Evolutionary conservation across 495 filamentous ascomycete genomes (phyloP), one percentile per base, ranked within the genome.

Genomic region (Tuber microsphaerosporum): DNA sequence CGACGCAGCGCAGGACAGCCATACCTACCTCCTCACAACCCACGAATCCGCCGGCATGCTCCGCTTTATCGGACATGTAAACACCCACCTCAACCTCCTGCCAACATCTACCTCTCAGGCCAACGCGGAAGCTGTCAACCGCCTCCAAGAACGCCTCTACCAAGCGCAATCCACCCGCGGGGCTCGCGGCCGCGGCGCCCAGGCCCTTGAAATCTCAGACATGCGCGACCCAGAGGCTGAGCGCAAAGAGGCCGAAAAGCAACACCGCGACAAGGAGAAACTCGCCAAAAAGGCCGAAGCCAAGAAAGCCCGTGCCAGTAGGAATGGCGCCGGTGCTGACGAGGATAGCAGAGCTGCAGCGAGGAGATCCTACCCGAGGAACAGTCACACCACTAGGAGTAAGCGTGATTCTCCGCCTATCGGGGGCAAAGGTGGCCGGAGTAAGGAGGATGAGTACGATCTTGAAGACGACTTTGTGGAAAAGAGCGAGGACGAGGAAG

Each of bases 401-500:
- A 88, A 73, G 87, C 89, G 78, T 74, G 82, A 81, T 86, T 89
- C 74, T 85, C 87, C 83, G 84, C 87, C n/a, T 85, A 90, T 75
- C 85, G 88, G 44, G 84, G 88, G 75, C 84, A 88, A 43, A 85
- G 90, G 37, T 70, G 78, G 78, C 73, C 77, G 72, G 87, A 89
- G 85, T 7, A 85, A 86, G 71, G 90, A 93, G 79, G 91, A 93
- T 81, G 91, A 92, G 79, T 93, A 88, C 68, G 88, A 88, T 75
- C 84, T 88, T 71, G 88, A 89, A 48, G 89, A 90, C 76, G 86
- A 84, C 70, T 88, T 88, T 74, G 77, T 88, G 69, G 87, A 84
- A 45, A 74, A 75, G 2, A 84, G 82, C 26, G 85, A 89, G 61
- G 86, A 87, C 43, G 88, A 89, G 42, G 87, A 88, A 31, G 89